Percentiles rank a stretch among this genome's conserved stretches.
Conservation (phyloP, 2,329 filamentous ascomycete species). For the Onygenales sp. region DNA sequence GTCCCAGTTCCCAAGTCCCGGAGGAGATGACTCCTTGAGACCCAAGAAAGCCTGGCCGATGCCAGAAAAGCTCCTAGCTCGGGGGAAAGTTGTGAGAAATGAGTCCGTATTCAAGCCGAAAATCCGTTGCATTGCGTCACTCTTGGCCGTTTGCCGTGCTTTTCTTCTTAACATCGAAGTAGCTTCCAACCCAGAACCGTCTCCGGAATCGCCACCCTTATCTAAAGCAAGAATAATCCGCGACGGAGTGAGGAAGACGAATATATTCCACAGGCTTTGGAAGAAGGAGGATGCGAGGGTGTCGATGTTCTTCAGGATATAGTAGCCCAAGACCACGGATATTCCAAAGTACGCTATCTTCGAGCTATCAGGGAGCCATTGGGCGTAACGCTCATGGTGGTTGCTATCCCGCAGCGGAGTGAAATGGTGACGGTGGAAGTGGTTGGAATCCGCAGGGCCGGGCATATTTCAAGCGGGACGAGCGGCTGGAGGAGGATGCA, state of each 20-base stretch:
- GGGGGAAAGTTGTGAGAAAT: conserved; percentile 49
- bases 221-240: conserved; percentile 37
- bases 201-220: conserved; percentile 38
- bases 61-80: conserved; percentile 45
- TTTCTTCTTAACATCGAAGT: not conserved
- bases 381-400: conserved; percentile 25
- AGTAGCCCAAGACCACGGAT: conserved; percentile 20
- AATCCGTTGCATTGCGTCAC: conserved; percentile 54
- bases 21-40: conserved; percentile 25
- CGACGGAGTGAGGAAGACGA: conserved; percentile 31
- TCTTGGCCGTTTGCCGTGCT: conserved; percentile 44
- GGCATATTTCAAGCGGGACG: conserved; percentile 4
- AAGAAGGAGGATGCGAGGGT: conserved; percentile 19
- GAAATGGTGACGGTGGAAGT: not conserved
- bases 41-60: conserved; percentile 39
- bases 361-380: conserved; percentile 19
- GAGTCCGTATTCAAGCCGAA: conserved; percentile 52
- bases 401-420: conserved; percentile 12
- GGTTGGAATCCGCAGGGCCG: conserved; percentile 7
- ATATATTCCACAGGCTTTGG: conserved; percentile 27
- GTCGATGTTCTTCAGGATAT: conserved; percentile 22
- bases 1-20: conserved; percentile 79
- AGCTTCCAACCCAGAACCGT: conserved; percentile 21
- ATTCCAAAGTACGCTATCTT: conserved; percentile 21
- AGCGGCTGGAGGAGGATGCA: not conserved